These are phyloP conservation scores for Dentipellis sp. DNA, from an alignment of 768 basidiomycete genomes.

Conservation along the genomic window DNA sequence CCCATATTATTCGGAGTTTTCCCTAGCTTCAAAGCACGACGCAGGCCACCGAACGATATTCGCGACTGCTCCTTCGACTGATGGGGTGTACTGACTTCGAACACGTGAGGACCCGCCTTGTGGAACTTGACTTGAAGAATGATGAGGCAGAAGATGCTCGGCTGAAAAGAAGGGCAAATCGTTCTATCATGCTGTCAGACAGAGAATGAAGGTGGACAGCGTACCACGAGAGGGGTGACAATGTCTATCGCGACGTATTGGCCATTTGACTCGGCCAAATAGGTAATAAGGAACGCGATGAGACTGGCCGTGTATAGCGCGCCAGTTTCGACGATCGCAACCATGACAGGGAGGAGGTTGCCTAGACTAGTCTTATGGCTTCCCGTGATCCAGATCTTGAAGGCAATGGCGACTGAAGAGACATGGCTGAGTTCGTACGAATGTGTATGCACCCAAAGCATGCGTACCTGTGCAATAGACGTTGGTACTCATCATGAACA, in stretches of 20 bases:
- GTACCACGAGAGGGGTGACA: neutral
- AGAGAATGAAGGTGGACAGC: neutral
- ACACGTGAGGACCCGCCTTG: neutral
- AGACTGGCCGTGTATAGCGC: neutral
- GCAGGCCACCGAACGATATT: neutral
- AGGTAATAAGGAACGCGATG: neutral
- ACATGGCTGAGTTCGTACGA: too few species aligned
- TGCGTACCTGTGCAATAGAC: neutral
- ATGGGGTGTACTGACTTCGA: neutral
- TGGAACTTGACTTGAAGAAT: neutral
- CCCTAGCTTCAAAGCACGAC: neutral
- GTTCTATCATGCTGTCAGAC: neutral
- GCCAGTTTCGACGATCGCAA: neutral
- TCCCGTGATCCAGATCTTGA: neutral
- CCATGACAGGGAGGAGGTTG: neutral
- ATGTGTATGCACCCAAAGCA: too few species aligned
- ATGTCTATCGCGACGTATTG: neutral
- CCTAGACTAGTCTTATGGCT: too few species aligned
- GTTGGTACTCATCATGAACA: neutral
- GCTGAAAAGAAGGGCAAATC: neutral
- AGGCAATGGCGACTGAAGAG: neutral
- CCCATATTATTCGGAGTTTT: neutral
- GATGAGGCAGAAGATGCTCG: neutral
- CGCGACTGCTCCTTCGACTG: neutral
- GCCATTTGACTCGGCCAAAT: neutral